Base-by-base conservation (phyloP, 352 stramenopile species). In the Globisporangium sylvaticum region DNA sequence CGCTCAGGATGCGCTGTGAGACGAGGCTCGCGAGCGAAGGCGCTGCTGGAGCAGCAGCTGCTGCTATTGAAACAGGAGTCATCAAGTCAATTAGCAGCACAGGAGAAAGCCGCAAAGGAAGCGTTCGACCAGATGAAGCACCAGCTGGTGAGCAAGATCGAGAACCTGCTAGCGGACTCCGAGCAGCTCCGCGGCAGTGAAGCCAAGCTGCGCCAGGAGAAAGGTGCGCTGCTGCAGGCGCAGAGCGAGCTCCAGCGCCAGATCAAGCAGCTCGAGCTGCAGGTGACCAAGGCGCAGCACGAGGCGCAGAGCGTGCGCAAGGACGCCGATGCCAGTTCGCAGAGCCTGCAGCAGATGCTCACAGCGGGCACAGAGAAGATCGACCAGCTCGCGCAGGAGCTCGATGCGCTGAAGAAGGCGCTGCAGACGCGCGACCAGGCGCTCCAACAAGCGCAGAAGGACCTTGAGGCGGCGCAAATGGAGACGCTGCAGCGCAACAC, bases 121-220 rank as follows among this genome's bases (percentile, higher is more conserved):
- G 55, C 56, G 3, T 74, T 84, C 7, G 76, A 89, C 48, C 56
- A 72, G 57, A 83, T 75, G 55, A 89, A 84, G 63, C 67, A 81
- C 64, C 73, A 87, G 31, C 65, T 89, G 5, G 71, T 89, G 60
- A 67, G 74, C 44, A 87, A 90, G 58, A 91, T 91, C 46, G 83
- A 94, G 72, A 69, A 64, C 3, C 57, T 94, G 60, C 54, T 91
- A 22, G 61, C 65, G 9, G 80, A 94, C 2, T 55, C 73, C 18
- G 81, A 91, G 68, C 53, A 60, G 18, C 57, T 91, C 37, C 75
- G 83, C 4, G 64, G 56, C 18, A 67, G 70, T 6, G 82, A 92
- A 58, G 68, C 72, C 3, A 79, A 81, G 31, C 72, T 95, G 44
- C 77, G 82, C 2, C 62, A 67, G 14, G 81, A 95, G 15, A 91